Evolutionary conservation across 1,139 yeast species (phyloP).

Genomic region (Debaryomyces nepalensis): DNA sequence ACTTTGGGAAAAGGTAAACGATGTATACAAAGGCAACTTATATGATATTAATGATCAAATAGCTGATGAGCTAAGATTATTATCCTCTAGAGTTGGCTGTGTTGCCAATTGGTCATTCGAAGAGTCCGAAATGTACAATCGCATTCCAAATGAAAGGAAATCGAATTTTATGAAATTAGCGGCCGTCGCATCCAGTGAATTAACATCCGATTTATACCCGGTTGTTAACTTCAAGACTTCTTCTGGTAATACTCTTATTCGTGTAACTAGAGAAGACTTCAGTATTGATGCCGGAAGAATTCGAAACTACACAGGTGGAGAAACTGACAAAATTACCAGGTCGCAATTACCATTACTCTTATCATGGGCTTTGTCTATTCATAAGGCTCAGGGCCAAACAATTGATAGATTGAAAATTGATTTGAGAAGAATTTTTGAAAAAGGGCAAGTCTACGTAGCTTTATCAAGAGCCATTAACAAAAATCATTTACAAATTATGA

Average conservation of each 20-base stretch:
- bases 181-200: constrained; percentile 37
- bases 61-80: constrained; percentile 32
- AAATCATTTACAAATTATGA: constrained; percentile 72
- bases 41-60: constrained; percentile 27
- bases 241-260: constrained; percentile 33
- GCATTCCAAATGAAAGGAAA: constrained; percentile 35
- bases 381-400: constrained; percentile 92
- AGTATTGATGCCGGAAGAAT: constrained; percentile 40
- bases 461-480: constrained; percentile 83
- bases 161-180: constrained; percentile 33
- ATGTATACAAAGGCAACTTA: constrained; percentile 27
- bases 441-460: constrained; percentile 90
- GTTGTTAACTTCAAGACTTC: constrained; percentile 57
- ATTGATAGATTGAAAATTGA: constrained; percentile 78
- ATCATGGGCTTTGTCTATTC: constrained; percentile 91
- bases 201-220: constrained; percentile 47
- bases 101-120: constrained; percentile 41
- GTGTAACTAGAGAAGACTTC: constrained; percentile 79
- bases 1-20: constrained; percentile 34
- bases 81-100: constrained; percentile 32
- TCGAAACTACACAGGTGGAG: constrained; percentile 13
- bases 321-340: constrained; percentile 39
- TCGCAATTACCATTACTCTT: constrained; percentile 73
- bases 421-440: constrained; percentile 70
- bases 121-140: constrained; percentile 40